Percentiles rank a stretch among this genome's conserved stretches.
These are phyloP conservation scores for Kodamaea arcana DNA, from an alignment of 1,139 yeast species.

Conservation along the genomic window DNA sequence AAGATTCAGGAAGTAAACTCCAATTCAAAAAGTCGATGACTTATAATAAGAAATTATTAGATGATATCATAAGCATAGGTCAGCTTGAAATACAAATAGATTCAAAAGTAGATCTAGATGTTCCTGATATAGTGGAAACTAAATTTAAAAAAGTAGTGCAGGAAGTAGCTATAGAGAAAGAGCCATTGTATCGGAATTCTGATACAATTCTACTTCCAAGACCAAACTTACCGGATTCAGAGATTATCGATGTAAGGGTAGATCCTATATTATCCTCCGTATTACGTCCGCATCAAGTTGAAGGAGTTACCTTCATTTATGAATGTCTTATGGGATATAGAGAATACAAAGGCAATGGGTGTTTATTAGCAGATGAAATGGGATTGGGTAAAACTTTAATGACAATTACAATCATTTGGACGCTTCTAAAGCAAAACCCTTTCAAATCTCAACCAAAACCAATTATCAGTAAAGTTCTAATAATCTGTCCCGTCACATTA, in stretches of 20 bases:
- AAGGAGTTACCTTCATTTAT: conserved; percentile 77
- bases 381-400: conserved; percentile 92
- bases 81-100: conserved; percentile 28
- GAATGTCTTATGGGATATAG: conserved; percentile 72
- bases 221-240: not conserved
- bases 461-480: conserved; percentile 53
- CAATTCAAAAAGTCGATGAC: conserved; percentile 8
- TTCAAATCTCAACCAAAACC: conserved; percentile 28
- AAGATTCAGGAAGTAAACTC: conserved; percentile 11
- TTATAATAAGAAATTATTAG: conserved; percentile 6
- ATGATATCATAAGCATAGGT: conserved; percentile 20
- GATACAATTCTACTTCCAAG: conserved; percentile 1
- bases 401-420: conserved; percentile 83
- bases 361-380: conserved; percentile 93
- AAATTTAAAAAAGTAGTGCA: conserved; percentile 2
- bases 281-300: conserved; percentile 79
- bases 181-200: not conserved
- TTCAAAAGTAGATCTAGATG: conserved; percentile 11
- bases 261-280: conserved; percentile 59
- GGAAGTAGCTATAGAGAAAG: not conserved
- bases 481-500: conserved; percentile 90
- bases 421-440: conserved; percentile 74
- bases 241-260: conserved; percentile 26
- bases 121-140: not conserved
- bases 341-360: conserved; percentile 57